phyloP scores from a whole-genome alignment of 768 basidiomycete species.

The Coprinopsis strossmayeri region DNA sequence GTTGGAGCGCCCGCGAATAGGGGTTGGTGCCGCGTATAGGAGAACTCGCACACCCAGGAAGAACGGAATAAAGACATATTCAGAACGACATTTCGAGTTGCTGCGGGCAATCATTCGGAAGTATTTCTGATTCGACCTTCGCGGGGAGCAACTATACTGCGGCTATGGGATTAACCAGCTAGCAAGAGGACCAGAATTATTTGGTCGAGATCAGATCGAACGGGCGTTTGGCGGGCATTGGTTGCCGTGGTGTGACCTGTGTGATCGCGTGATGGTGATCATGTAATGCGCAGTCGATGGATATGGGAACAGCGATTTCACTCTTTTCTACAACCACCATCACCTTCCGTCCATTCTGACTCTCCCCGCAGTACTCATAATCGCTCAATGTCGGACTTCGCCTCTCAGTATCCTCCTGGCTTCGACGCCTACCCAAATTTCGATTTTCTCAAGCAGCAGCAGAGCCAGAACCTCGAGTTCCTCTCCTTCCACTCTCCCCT shows the following conservation, averaged over 20 bases:
- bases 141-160: too few relatives aligned
- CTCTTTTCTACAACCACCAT: slow-evolving; percentile 22
- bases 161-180: too few relatives aligned
- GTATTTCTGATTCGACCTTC: too few relatives aligned
- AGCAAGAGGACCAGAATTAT: too few relatives aligned
- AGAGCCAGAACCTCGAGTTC: slow-evolving; percentile 47
- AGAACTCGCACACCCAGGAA: too few relatives aligned
- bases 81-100: too few relatives aligned
- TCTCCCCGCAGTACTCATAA: slow-evolving; percentile 21
- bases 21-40: too few relatives aligned
- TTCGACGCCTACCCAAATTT: slow-evolving; percentile 26
- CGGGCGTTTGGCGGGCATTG: not conserved
- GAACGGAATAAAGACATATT: too few relatives aligned
- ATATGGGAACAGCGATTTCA: slow-evolving; percentile 5
- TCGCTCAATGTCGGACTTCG: slow-evolving; percentile 28
- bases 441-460: slow-evolving; percentile 28
- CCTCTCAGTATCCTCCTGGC: slow-evolving; percentile 21
- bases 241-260: not conserved
- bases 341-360: slow-evolving; percentile 22
- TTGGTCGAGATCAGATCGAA: too few relatives aligned
- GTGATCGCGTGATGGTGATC: slow-evolving; percentile 1
- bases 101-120: too few relatives aligned
- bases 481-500: slow-evolving; percentile 62
- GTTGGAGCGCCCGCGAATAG: too few relatives aligned
- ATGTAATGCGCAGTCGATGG: slow-evolving; percentile 27